Evolutionary conservation across 768 basidiomycete species (phyloP), one percentile per base, ranked within the genome.

Genomic region (Rhodotorula taiwanensis): DNA sequence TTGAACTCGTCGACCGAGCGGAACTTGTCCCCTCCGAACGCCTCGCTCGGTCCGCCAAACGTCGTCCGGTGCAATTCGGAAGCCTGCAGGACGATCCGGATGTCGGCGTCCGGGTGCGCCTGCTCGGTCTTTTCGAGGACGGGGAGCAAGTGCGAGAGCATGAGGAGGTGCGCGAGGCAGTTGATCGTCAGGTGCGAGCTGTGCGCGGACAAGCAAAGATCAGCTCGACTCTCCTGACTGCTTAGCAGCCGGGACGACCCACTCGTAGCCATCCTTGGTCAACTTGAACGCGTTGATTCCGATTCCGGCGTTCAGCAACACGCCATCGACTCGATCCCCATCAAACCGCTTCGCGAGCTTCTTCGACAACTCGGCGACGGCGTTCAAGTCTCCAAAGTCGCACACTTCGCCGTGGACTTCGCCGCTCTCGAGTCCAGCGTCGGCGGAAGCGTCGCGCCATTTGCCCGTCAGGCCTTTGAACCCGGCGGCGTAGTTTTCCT

Each of bases 261-360:
- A 66, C 64, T 68, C 66, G 66, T 53, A 63, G 27, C 66, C 66
- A 20, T 68, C 66, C 25, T 60, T 56, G 21, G 66, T 68, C 31
- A 44, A 27, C 3, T 30, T 52, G 42, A 60, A 64, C 23, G 43
- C 36, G 51, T 68, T 68, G n/a, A 64, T 62, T 28, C 66, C 66
- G 14, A 63, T n/a, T 18, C 66, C 66, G 21, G 62, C 61, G 30
- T 63, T 60, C 21, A 55, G 47, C 10, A 56, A 30, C 10, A 64
- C 21, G 7, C 44, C 58, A 33, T 68, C 66, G 33, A 68, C 50
- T 3, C 58, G 41, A 9, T 64, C 61, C n/a, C n/a, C n/a, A n/a
- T n/a, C 36, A 21, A 47, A 27, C 50, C 30, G 39, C 42, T 20
- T 13, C 9, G 52, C 56, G 6, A 68, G 43, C n/a, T 64, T 39